Conservation (phyloP, 768 basidiomycete genomes). For the Tulasnella sp. region DNA sequence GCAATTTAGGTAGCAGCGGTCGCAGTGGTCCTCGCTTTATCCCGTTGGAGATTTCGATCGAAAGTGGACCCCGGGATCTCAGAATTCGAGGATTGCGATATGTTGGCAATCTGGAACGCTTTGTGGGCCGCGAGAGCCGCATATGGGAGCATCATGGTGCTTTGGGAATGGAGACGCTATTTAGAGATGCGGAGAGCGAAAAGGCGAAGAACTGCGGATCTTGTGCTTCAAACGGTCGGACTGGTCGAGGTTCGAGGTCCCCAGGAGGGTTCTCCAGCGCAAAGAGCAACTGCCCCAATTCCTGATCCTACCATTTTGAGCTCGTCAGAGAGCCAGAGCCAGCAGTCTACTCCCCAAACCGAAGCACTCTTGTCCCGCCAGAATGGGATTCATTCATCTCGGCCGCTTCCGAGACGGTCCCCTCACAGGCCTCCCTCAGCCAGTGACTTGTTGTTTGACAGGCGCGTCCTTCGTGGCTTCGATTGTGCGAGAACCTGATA, state of each 20-base stretch:
- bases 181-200: background rate
- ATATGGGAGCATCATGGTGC: background rate
- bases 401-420: too few relatives aligned
- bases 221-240: background rate
- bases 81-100: conserved; percentile 24
- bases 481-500: background rate
- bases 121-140: conserved; percentile 16
- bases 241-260: too few relatives aligned
- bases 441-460: conserved; percentile 10
- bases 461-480: background rate
- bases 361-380: too few relatives aligned
- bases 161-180: conserved; percentile 13
- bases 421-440: too few relatives aligned
- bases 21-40: conserved; percentile 3
- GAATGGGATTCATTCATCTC: too few relatives aligned
- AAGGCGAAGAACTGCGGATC: background rate
- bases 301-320: too few relatives aligned
- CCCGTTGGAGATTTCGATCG: conserved; percentile 8
- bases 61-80: conserved; percentile 1
- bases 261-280: too few relatives aligned
- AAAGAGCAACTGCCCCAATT: too few relatives aligned
- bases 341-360: too few relatives aligned
- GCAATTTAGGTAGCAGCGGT: background rate
- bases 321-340: too few relatives aligned
- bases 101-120: conserved; percentile 17